Conservation (phyloP, 345 rosid species). For the Camelina laxa region DNA sequence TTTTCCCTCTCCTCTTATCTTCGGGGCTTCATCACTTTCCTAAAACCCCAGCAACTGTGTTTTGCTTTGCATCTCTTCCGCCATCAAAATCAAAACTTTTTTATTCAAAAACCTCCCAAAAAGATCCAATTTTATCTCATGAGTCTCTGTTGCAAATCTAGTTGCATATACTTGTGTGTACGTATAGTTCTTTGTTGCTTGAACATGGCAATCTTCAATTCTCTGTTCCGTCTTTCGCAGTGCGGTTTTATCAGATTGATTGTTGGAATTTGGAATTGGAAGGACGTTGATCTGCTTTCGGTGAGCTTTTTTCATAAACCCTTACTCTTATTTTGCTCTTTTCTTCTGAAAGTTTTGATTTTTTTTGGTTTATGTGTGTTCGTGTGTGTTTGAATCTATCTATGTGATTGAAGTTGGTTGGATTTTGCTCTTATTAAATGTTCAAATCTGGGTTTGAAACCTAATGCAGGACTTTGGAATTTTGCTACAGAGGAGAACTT, state of each 20-base stretch:
- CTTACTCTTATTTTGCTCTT: background rate
- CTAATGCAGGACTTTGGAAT: conserved; percentile 21
- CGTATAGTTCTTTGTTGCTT: conserved; percentile 17
- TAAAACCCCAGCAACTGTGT: background rate
- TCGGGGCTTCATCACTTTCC: background rate
- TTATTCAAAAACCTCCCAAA: background rate
- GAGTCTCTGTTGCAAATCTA: background rate
- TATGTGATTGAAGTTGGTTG: background rate
- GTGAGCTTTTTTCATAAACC: conserved; percentile 12
- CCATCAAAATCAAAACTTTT: conserved; percentile 1
- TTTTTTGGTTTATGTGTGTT: background rate
- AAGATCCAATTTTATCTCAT: background rate
- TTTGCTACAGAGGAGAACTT: background rate
- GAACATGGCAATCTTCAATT: background rate
- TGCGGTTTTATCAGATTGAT: background rate
- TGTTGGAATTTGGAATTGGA: conserved; percentile 42
- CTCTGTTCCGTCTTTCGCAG: background rate
- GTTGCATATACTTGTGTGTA: background rate
- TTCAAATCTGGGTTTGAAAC: background rate
- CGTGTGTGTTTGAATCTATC: conserved; percentile 3
- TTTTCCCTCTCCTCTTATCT: background rate
- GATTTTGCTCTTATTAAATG: background rate
- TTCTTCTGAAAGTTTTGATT: background rate
- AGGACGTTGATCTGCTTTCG: conserved; percentile 39
- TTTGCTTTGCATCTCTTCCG: background rate